Evolutionary conservation across 371 early-diverging fungal species (phyloP).

Genomic region (Lichtheimia hyalospora): DNA sequence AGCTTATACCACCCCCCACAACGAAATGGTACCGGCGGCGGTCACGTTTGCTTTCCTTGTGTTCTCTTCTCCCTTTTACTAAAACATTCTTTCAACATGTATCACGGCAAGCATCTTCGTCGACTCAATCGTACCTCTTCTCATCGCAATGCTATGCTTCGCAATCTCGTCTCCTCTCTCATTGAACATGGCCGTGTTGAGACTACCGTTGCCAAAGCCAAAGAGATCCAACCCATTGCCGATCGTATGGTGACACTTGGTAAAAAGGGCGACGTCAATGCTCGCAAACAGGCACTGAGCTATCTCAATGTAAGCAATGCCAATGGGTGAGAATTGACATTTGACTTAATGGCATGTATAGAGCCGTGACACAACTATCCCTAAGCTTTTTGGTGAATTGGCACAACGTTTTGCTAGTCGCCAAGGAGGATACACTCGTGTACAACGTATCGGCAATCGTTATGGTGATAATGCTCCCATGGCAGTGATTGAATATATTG

Average conservation of each 20-base stretch:
- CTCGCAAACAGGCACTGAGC: conserved; percentile 60
- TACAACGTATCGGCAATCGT: conserved; percentile 79
- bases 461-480: conserved; percentile 88
- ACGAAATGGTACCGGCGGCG: no score
- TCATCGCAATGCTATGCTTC: conserved; percentile 81
- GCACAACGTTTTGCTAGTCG: conserved; percentile 82
- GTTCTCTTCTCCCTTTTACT: conserved; percentile 2
- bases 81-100: conserved; percentile 42
- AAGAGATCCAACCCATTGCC: conserved; percentile 82
- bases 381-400: conserved; percentile 83
- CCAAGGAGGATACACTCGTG: conserved; percentile 90
- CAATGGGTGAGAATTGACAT: neutral
- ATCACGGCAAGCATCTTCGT: conserved; percentile 71
- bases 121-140: conserved; percentile 70
- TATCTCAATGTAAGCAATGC: conserved; percentile 57
- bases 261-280: conserved; percentile 69
- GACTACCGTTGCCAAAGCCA: conserved; percentile 95
- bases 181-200: conserved; percentile 89
- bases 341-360: conserved; percentile 18
- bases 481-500: conserved; percentile 88
- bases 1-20: no score
- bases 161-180: conserved; percentile 86
- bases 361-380: conserved; percentile 71
- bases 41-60: neutral
- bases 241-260: conserved; percentile 86